Evolutionary conservation across 129 eudicot species (phyloP).

Genomic region (Tanacetum coccineum): DNA sequence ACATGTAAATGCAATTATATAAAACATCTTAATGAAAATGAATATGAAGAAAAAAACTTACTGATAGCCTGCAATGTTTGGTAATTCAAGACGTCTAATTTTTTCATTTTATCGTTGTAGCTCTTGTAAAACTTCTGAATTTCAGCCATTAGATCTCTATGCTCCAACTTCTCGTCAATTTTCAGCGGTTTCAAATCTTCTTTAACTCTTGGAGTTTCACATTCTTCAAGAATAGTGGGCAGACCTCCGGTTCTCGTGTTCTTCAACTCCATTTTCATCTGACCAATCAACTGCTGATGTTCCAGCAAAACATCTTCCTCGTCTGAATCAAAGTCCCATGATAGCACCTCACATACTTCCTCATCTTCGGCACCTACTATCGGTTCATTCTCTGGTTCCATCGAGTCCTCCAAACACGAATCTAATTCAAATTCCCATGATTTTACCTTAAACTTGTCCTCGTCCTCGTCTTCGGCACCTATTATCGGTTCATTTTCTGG

Average conservation of each 20-base stretch:
- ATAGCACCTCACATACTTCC: constrained; percentile 4
- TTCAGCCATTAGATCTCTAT: constrained; percentile 65
- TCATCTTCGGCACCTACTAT: background rate
- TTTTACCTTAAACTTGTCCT: background rate
- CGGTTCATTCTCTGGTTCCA: constrained; percentile 15
- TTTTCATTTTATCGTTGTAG: constrained; percentile 77
- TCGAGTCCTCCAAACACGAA: constrained; percentile 16
- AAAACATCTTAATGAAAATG: constrained; percentile 11
- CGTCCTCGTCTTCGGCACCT: background rate
- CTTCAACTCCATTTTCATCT: constrained; percentile 78
- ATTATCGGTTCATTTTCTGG: too few relatives aligned
- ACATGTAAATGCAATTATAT: background rate
- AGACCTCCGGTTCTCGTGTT: constrained; percentile 52
- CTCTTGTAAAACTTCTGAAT: constrained; percentile 78
- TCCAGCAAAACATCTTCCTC: constrained; percentile 55
- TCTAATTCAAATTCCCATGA: constrained; percentile 40
- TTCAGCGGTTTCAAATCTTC: constrained; percentile 80
- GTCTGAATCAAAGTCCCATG: constrained; percentile 40
- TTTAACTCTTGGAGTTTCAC: constrained; percentile 55
- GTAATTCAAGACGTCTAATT: constrained; percentile 80
- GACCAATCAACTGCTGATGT: constrained; percentile 58
- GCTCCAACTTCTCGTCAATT: constrained; percentile 59
- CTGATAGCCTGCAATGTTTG: constrained; percentile 90
- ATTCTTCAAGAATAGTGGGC: constrained; percentile 88
- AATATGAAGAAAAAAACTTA: constrained; percentile 37